Evolutionary conservation across 139 green algal genomes (phyloP), one percentile per base, ranked within the genome.

Genomic region (Coelastrella sp.): DNA sequence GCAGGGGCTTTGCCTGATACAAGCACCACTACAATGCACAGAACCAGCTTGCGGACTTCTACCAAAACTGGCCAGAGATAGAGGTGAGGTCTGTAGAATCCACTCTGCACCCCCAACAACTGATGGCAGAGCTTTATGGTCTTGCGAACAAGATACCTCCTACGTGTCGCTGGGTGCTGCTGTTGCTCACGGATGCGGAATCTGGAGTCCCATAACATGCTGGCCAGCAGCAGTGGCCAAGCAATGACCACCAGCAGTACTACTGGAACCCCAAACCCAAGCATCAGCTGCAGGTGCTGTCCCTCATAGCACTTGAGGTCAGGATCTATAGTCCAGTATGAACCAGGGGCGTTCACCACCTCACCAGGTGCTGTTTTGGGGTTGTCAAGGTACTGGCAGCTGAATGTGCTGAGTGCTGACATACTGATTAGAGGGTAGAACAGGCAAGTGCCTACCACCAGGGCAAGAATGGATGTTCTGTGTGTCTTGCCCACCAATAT

Each of bases 191-290:
- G 38, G 30, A 85, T 74, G 79, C 79, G 79, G 62, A 76, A 74
- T 34, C 80, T 59, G 67, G 48, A 59, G 50, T 79, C 63, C 60
- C 80, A 74, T 48, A 86, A 63, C 80, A 86, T 60, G 48, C 60
- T 74, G 4, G 62, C 81, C 30, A 88, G 69, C 32, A 64, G 40
- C 59, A 80, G 27, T 17, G 83, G 87, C 82, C 83, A 88, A 19
- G 78, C 87, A 37, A 86, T 23, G 13, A 63, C 87, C 38, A 89
- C 25, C n/a, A 88, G 62, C 62, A 91, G 72, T 40, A 88, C 72
- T 25, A 85, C 79, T 5, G 83, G 77, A 35, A 88, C 23, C 27
- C 87, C 87, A 80, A 89, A 86, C 7, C 83, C 87, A n/a, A 88
- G 51, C 21, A 84, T 86, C 17, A 91, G 72, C 30, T 66, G 50